A percentile compares a stretch with the other conserved stretches of the same genome.
These are phyloP conservation scores for Amborella trichopoda DNA, from an alignment of 164 flowering plant species.

Conservation along the genomic window DNA sequence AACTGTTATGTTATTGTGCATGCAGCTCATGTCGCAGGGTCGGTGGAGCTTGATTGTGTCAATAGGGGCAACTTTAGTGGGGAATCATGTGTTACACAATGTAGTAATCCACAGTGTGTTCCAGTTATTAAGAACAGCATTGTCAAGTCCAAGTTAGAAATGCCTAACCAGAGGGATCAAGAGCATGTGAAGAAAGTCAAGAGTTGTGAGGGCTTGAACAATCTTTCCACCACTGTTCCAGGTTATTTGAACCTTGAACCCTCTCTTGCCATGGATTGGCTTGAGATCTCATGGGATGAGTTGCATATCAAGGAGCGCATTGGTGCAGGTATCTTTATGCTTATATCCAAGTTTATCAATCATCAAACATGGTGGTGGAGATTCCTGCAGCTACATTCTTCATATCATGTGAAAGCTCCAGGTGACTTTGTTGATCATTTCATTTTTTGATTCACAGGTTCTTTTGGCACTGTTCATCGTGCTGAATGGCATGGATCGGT, in stretches of 20 bases:
- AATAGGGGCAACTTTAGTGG: no score
- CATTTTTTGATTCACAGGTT: no score
- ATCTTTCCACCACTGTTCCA: slow-evolving; percentile 23
- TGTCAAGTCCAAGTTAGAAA: slow-evolving; percentile 18
- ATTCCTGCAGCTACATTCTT: no score
- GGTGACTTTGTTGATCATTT: neutral
- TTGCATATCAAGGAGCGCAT: slow-evolving; percentile 78
- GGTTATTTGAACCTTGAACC: slow-evolving; percentile 79
- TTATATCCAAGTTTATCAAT: no score
- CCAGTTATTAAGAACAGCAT: slow-evolving; percentile 6
- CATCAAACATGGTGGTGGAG: no score
- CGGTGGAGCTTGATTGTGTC: no score
- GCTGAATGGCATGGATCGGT: slow-evolving; percentile 99
- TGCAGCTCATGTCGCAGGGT: no score
- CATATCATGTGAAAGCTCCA: neutral
- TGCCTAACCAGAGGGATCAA: slow-evolving; percentile 15
- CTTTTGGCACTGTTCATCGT: slow-evolving; percentile 96
- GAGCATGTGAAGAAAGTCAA: slow-evolving; percentile 16
- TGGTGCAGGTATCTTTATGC: slow-evolving; percentile 75
- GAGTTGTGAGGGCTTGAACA: slow-evolving; percentile 8
- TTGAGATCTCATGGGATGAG: slow-evolving; percentile 95
- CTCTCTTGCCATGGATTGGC: slow-evolving; percentile 96
- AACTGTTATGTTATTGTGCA: no score
- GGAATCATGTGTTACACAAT: slow-evolving; percentile 5
- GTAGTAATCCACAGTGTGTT: slow-evolving; percentile 12